Percentiles rank a stretch among this genome's conserved stretches.
phyloP scores from a whole-genome alignment of 768 basidiomycete species.

The Leccinum incarnatum region DNA sequence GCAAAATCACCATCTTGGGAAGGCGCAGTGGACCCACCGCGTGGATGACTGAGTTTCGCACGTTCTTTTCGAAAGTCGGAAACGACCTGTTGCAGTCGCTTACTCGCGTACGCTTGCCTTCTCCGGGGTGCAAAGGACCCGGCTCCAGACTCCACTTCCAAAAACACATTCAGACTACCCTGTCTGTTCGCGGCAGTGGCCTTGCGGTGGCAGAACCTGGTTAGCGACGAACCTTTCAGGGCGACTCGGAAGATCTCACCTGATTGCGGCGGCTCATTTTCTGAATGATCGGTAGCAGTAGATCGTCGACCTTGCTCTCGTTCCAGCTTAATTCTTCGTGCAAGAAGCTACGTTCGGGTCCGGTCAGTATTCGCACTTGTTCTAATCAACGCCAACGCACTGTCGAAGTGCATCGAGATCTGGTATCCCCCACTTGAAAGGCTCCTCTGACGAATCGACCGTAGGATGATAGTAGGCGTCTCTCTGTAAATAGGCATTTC shows the following conservation, averaged over 20 bases:
- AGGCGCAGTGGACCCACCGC: slow-evolving; percentile 10
- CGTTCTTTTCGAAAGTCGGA: slow-evolving; percentile 65
- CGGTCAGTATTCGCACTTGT: slow-evolving; percentile 12
- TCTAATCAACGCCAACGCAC: slow-evolving; percentile 43
- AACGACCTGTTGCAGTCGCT: slow-evolving; percentile 85
- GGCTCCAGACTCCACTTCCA: slow-evolving; percentile 65
- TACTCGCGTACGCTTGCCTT: slow-evolving; percentile 80
- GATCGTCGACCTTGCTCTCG: slow-evolving; percentile 80
- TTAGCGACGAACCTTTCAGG: background rate
- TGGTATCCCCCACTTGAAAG: slow-evolving; percentile 96
- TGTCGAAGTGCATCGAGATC: slow-evolving; percentile 88
- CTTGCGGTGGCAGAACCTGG: slow-evolving; percentile 31
- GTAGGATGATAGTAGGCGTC: slow-evolving; percentile 93
- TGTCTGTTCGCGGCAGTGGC: slow-evolving; percentile 70
- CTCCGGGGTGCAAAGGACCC: slow-evolving; percentile 75
- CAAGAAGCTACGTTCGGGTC: slow-evolving; percentile 51
- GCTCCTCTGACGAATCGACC: slow-evolving; percentile 87
- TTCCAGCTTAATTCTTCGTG: slow-evolving; percentile 80
- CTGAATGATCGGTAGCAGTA: slow-evolving; percentile 89
- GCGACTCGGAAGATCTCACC: slow-evolving; percentile 36
- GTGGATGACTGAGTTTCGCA: slow-evolving; percentile 17
- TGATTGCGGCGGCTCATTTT: slow-evolving; percentile 81
- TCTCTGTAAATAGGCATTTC: slow-evolving; percentile 44
- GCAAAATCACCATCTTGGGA: slow-evolving; percentile 29
- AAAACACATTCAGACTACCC: slow-evolving; percentile 69